phyloP scores from a whole-genome alignment of 768 basidiomycete genomes.

The Pisolithus albus region DNA sequence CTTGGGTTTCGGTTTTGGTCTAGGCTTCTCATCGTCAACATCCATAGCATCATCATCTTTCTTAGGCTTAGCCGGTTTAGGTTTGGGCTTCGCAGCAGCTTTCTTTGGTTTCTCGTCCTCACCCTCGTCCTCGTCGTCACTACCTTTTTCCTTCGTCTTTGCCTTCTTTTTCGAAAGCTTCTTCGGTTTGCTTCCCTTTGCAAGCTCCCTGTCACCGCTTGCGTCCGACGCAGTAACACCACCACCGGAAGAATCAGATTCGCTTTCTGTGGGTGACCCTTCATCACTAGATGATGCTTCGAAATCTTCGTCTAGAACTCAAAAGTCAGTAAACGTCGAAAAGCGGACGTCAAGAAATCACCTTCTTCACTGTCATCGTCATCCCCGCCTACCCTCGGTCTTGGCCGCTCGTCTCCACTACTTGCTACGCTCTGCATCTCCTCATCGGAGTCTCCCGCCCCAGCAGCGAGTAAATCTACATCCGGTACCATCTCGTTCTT shows the following conservation, averaged over 20 bases:
- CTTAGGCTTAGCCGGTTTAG: conserved; percentile 33
- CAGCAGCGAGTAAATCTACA: conserved; percentile 64
- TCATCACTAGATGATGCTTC: conserved; percentile 74
- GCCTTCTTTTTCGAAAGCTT: conserved; percentile 36
- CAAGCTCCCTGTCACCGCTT: conserved; percentile 67
- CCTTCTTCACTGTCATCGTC: conserved; percentile 78
- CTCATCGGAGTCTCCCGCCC: conserved; percentile 63
- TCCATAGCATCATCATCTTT: conserved; percentile 46
- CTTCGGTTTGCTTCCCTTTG: conserved; percentile 33
- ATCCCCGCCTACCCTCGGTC: conserved; percentile 40
- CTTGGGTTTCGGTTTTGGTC: conserved; percentile 38
- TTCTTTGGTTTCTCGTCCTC: conserved; percentile 41
- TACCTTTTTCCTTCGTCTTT: conserved; percentile 39
- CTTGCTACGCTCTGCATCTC: conserved; percentile 80
- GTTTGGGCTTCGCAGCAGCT: conserved; percentile 38
- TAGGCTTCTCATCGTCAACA: conserved; percentile 34
- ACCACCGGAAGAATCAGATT: conserved; percentile 55
- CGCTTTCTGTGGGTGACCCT: conserved; percentile 80
- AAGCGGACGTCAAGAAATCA: conserved; percentile 20
- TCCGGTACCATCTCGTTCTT: conserved; percentile 96
- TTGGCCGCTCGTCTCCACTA: conserved; percentile 56
- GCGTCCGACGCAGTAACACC: conserved; percentile 81
- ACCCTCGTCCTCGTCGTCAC: conserved; percentile 32
- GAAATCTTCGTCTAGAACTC: conserved; percentile 77
- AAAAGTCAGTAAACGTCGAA: conserved; percentile 2